Percentiles rank a stretch among this genome's conserved stretches.
Evolutionary conservation across 1,284 basidiomycete genomes (phyloP).

Genomic region (Mrakiaceae sp.): DNA sequence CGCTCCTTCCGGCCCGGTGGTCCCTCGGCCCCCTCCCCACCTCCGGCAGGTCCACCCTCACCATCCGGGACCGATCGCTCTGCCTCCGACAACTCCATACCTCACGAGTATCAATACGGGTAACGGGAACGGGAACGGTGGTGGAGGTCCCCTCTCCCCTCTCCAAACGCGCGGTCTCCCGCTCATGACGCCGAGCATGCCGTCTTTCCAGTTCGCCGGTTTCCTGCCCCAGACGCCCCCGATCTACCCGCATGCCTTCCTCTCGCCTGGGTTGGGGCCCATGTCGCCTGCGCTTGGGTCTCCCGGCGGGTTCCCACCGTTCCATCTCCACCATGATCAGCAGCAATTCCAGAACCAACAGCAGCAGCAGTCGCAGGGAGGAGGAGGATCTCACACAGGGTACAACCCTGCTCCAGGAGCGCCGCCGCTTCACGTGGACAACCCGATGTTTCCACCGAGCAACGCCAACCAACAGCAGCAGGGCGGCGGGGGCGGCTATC

Average conservation of each 20-base stretch:
- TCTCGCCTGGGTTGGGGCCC: conserved; percentile 30
- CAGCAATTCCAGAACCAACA: too few species aligned
- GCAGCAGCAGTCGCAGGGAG: too few species aligned
- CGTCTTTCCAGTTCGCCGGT: conserved; percentile 31
- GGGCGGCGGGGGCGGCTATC: too few species aligned
- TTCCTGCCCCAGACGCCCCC: conserved; percentile 29
- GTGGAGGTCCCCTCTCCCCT: conserved; percentile 24
- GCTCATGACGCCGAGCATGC: conserved; percentile 38
- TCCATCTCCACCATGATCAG: background rate
- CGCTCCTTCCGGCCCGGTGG: too few species aligned
- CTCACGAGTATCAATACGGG: conserved; percentile 26
- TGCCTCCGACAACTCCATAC: conserved; percentile 17
- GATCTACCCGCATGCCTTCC: conserved; percentile 28
- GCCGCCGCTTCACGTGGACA: background rate
- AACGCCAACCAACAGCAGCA: background rate
- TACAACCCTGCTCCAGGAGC: conserved; percentile 4
- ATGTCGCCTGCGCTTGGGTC: conserved; percentile 28
- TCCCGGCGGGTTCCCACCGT: conserved; percentile 1
- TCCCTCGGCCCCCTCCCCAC: background rate
- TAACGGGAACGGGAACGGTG: conserved; percentile 19
- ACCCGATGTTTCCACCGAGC: conserved; percentile 8
- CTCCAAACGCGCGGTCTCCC: conserved; percentile 31
- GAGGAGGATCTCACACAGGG: too few species aligned
- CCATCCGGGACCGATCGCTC: conserved; percentile 7
- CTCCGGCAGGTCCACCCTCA: background rate